Conservation (phyloP, 164 flowering plant species). For the Macadamia integrifolia region DNA sequence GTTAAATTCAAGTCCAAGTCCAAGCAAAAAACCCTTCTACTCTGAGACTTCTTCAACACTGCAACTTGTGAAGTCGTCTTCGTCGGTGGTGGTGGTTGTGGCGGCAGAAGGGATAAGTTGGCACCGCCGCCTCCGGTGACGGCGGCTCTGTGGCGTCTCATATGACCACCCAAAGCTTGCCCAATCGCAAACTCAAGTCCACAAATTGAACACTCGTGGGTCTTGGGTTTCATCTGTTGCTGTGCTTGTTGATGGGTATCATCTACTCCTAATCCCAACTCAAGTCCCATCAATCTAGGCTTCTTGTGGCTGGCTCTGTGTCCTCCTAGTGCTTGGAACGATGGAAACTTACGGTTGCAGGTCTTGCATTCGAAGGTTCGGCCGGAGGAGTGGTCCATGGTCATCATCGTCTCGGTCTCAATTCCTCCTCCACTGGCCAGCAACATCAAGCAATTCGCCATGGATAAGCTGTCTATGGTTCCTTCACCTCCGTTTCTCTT, state of each 20-base stretch:
- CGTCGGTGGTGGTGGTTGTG: neutral
- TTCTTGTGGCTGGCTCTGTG: conserved; percentile 29
- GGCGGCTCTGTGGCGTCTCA: conserved; percentile 44
- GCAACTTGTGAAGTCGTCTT: conserved; percentile 1
- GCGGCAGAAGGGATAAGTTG: neutral
- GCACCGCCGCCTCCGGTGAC: neutral
- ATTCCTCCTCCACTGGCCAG: conserved; percentile 8
- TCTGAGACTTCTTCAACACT: conserved; percentile 28
- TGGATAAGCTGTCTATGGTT: conserved; percentile 10
- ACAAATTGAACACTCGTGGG: conserved; percentile 48
- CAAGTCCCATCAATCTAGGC: conserved; percentile 1
- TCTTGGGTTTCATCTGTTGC: conserved; percentile 19
- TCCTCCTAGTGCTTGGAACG: conserved; percentile 34
- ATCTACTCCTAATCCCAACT: neutral
- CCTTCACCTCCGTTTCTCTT: conserved; percentile 15
- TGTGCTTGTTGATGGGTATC: neutral
- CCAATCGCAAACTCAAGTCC: conserved; percentile 43
- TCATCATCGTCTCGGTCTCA: neutral
- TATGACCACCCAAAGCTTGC: conserved; percentile 69
- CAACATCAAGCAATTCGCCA: conserved; percentile 18
- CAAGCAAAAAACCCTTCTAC: conserved; percentile 33
- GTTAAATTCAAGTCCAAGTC: conserved; percentile 40
- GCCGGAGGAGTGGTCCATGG: neutral
- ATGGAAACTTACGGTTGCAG: conserved; percentile 19
- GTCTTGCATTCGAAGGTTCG: conserved; percentile 26